A percentile compares a stretch with the other conserved stretches of the same genome.
These are phyloP conservation scores for Acanthamoeba sp. DNA, from an alignment of 208 protist genomes.

Conservation along the genomic window DNA sequence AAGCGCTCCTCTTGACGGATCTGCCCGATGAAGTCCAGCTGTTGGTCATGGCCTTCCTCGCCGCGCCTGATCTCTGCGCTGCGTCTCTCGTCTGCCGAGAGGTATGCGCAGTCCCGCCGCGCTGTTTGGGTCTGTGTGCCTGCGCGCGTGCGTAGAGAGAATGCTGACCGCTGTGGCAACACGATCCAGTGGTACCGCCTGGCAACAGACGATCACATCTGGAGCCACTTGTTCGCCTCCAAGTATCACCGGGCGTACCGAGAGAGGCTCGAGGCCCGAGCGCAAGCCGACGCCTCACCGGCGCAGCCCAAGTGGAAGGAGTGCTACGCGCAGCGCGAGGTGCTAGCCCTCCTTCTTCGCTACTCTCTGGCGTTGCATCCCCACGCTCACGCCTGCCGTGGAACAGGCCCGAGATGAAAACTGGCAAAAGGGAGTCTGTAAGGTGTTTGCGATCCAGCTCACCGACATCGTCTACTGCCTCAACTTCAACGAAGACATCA, in stretches of 20 bases:
- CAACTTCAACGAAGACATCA: constrained; percentile 62
- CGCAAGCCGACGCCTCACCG: not conserved
- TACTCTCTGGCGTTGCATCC: not conserved
- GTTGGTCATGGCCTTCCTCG: constrained; percentile 37
- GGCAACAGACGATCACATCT: constrained; percentile 55
- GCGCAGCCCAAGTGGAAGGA: not conserved
- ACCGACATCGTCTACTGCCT: constrained; percentile 65
- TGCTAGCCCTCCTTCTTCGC: not conserved
- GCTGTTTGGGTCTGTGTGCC: not conserved
- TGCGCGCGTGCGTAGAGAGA: not conserved
- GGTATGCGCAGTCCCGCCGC: not conserved
- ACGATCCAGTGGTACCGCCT: constrained; percentile 61
- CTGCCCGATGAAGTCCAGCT: constrained; percentile 60
- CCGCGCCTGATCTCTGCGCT: not conserved
- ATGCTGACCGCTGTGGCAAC: not conserved
- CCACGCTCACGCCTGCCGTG: not conserved
- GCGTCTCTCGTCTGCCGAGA: constrained; percentile 21
- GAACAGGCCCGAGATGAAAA: constrained; percentile 12
- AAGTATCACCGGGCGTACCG: not conserved
- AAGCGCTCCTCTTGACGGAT: not conserved
- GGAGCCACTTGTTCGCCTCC: not conserved
- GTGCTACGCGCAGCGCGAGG: not conserved
- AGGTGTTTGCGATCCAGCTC: not conserved
- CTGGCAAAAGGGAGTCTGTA: constrained; percentile 29
- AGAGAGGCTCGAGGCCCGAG: not conserved